Percentiles rank a stretch among this genome's conserved stretches.
These are phyloP conservation scores for Rhodofomes roseus DNA, from an alignment of 1,284 basidiomycete genomes.

Conservation along the genomic window DNA sequence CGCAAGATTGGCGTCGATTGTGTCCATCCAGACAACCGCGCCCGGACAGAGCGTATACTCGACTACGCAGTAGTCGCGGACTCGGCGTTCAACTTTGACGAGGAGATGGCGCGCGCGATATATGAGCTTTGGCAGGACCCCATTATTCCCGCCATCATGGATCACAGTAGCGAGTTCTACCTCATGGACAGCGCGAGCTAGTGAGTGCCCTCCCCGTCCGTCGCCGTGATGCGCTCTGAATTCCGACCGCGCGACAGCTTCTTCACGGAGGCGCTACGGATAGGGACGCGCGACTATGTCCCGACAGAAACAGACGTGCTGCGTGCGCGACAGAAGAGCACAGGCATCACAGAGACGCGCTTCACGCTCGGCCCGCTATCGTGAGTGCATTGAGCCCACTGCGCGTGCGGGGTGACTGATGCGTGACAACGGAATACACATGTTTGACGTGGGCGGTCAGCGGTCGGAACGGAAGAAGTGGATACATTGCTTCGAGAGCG, in stretches of 20 bases:
- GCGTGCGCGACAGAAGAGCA: slow-evolving; percentile 86
- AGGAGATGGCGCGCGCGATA: slow-evolving; percentile 76
- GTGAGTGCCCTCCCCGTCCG: slow-evolving; percentile 55
- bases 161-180: slow-evolving; percentile 88
- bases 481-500: slow-evolving; percentile 93
- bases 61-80: slow-evolving; percentile 45
- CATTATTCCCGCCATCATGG: slow-evolving; percentile 83
- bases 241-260: slow-evolving; percentile 59
- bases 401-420: background rate
- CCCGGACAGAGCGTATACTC: slow-evolving; percentile 56
- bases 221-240: no score
- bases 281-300: slow-evolving; percentile 77
- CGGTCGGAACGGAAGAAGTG: slow-evolving; percentile 93
- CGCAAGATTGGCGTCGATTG: slow-evolving; percentile 87
- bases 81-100: slow-evolving; percentile 44
- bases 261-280: slow-evolving; percentile 81
- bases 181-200: slow-evolving; percentile 95
- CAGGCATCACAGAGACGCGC: slow-evolving; percentile 90
- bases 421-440: slow-evolving; percentile 69
- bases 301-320: slow-evolving; percentile 91
- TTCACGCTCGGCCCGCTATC: slow-evolving; percentile 68
- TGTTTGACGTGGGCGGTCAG: slow-evolving; percentile 95
- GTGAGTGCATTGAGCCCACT: slow-evolving; percentile 31
- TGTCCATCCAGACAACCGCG: slow-evolving; percentile 69
- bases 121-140: slow-evolving; percentile 89